Evolutionary conservation across 192 early-diverging fungal species (phyloP).

Genomic region (Geranomyces michiganensis): DNA sequence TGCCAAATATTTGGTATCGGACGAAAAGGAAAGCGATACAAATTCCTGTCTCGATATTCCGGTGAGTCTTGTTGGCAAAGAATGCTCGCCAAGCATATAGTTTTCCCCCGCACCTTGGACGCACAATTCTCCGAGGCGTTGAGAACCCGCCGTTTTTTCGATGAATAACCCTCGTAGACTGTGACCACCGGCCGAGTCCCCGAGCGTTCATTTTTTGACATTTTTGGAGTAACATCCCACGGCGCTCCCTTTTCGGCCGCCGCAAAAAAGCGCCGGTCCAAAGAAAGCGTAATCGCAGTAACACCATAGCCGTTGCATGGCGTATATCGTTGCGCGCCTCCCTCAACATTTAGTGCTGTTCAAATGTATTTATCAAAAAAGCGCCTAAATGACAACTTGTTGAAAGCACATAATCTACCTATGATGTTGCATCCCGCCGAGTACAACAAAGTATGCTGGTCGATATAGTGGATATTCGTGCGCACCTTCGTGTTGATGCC

Average conservation of each 20-base stretch:
- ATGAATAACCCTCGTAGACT: conserved; percentile 50
- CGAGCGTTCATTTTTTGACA: not conserved
- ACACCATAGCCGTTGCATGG: conserved; percentile 43
- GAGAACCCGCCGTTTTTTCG: conserved; percentile 44
- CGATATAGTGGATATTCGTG: conserved; percentile 53
- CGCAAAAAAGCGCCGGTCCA: conserved; percentile 54
- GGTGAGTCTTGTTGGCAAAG: no score
- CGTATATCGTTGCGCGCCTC: conserved; percentile 51
- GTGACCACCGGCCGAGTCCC: conserved; percentile 40
- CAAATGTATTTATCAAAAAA: not conserved
- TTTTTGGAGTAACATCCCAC: not conserved
- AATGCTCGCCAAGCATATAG: not conserved
- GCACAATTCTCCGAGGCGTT: conserved; percentile 13
- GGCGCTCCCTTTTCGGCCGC: conserved; percentile 43
- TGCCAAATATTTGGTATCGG: conserved; percentile 54
- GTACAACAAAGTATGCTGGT: conserved; percentile 56
- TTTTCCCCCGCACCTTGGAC: conserved; percentile 29
- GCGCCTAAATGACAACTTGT: not conserved
- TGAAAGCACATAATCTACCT: conserved; percentile 29
- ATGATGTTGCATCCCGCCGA: conserved; percentile 55
- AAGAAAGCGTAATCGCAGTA: conserved; percentile 44
- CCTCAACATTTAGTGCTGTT: conserved; percentile 50
- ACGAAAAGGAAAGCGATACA: conserved; percentile 46
- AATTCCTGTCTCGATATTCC: conserved; percentile 46
- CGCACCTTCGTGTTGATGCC: conserved; percentile 43